A percentile compares a stretch with the other conserved stretches of the same genome.
These are phyloP conservation scores for Coemansia sp. DNA, from an alignment of 192 early-diverging fungal genomes.

Conservation along the genomic window DNA sequence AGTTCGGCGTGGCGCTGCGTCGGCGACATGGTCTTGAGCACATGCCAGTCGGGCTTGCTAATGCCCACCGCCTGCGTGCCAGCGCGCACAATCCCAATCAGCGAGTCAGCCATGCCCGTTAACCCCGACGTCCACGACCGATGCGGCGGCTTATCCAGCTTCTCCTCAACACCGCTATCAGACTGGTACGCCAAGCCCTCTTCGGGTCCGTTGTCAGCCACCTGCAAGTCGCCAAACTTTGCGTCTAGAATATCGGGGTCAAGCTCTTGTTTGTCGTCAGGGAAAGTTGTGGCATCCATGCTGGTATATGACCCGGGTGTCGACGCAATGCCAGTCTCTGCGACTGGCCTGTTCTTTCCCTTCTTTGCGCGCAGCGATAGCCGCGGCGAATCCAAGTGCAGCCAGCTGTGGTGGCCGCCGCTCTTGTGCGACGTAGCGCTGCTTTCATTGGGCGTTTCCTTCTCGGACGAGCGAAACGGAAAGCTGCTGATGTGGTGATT, in stretches of 20 bases:
- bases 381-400: conserved; percentile 38
- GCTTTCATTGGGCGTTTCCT: conserved; percentile 56
- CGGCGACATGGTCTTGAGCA: conserved; percentile 26
- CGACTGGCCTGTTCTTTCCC: background rate
- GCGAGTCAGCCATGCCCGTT: conserved; percentile 36
- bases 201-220: background rate
- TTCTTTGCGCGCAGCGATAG: conserved; percentile 32
- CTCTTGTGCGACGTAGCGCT: conserved; percentile 5
- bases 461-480: conserved; percentile 1
- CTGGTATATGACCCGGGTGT: conserved; percentile 10
- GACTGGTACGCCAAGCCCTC: background rate
- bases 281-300: conserved; percentile 8
- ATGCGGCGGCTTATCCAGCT: conserved; percentile 8
- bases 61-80: conserved; percentile 47
- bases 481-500: conserved; percentile 54
- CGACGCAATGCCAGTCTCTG: background rate
- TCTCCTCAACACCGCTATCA: conserved; percentile 1
- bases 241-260: conserved; percentile 25
- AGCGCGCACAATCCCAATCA: conserved; percentile 33
- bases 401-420: conserved; percentile 9
- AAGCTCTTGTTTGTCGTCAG: conserved; percentile 4
- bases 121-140: conserved; percentile 44
- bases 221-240: conserved; percentile 29
- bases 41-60: conserved; percentile 36
- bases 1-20: conserved; percentile 64